These are phyloP conservation scores for Xylaria multiplex DNA, from an alignment of 2,329 filamentous ascomycete genomes.

Conservation along the genomic window DNA sequence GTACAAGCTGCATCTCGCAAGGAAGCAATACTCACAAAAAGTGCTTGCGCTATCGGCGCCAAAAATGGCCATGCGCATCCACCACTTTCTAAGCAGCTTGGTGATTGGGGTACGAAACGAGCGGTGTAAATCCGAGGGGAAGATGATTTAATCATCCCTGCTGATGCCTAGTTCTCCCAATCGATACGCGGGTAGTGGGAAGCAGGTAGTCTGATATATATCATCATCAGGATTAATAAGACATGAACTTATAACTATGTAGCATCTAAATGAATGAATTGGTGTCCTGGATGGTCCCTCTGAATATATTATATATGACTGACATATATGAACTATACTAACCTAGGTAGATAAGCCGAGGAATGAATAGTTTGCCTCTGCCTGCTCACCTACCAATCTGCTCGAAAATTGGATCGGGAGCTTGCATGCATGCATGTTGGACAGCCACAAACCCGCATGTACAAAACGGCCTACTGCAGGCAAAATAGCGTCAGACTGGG, in stretches of 20 bases:
- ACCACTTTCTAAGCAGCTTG: constrained; percentile 8
- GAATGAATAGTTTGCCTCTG: neutral
- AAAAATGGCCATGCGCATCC: constrained; percentile 20
- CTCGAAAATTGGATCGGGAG: neutral
- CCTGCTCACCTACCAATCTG: neutral
- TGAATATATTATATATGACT: neutral
- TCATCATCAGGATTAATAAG: neutral
- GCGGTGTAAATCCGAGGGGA: constrained; percentile 38
- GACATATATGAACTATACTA: neutral
- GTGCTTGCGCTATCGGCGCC: constrained; percentile 27
- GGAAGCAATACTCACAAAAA: constrained; percentile 5
- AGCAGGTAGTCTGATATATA: neutral
- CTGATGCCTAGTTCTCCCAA: neutral
- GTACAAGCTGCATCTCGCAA: neutral
- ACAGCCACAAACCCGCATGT: constrained; percentile 23
- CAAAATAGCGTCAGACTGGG: constrained; percentile 9
- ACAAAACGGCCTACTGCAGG: constrained; percentile 20
- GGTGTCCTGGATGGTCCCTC: neutral
- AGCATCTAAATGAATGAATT: neutral
- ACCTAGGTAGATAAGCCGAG: neutral
- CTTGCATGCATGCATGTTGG: constrained; percentile 27
- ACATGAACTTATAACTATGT: too few relatives aligned
- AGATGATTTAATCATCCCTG: neutral
- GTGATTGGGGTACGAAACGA: constrained; percentile 31
- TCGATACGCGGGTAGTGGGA: neutral